Base-by-base conservation (phyloP, 2,329 filamentous ascomycete genomes). In the Didymella arachidicola region DNA sequence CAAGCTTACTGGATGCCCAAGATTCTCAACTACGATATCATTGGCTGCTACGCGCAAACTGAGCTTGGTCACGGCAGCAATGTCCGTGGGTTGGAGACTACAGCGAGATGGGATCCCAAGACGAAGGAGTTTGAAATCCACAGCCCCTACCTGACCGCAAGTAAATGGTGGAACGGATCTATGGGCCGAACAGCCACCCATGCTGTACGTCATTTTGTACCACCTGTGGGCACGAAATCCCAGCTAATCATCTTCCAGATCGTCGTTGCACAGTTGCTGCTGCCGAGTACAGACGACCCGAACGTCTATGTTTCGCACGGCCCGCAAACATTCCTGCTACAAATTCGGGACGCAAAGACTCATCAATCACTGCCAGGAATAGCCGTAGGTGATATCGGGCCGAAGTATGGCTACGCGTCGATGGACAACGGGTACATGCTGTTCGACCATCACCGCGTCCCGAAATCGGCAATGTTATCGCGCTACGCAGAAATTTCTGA, bases 41-140 rank as follows among this genome's bases (percentile, higher is more conserved):
- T 92, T 64, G 90, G 90, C 52, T 93, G 90, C 70, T 93, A 93
- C 69, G 90, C 90, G 7, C 90, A 93, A 77, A 93, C 90, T 0
- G 90, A 84, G 62, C 73, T 84, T 2, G 82, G 83, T 0, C 82
- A 84, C 60, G 82, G 82, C 0, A 83, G 81, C 53, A 84, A 84
- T 60, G 81, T 84, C 11, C 74, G 79, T 46, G 82, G 82, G 0
- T 63, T 84, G 12, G 82, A 84, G 60, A 80, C 79, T 14, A 70
- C 79, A 45, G 82, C 82, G 1, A 78, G 72, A 30, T 84, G 80
- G 79, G 78, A 83, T 63, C 72, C 73, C 1, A 64, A 72, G 26
- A 73, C 71, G 6, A 79, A 80, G 58, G 77, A 82, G 32, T 84
- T 84, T 57, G 72, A 81, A 30, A 73, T 84, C 14, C 81, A 84